Conservation (phyloP, 148 eudicot genomes). For the Silene uniflora region DNA sequence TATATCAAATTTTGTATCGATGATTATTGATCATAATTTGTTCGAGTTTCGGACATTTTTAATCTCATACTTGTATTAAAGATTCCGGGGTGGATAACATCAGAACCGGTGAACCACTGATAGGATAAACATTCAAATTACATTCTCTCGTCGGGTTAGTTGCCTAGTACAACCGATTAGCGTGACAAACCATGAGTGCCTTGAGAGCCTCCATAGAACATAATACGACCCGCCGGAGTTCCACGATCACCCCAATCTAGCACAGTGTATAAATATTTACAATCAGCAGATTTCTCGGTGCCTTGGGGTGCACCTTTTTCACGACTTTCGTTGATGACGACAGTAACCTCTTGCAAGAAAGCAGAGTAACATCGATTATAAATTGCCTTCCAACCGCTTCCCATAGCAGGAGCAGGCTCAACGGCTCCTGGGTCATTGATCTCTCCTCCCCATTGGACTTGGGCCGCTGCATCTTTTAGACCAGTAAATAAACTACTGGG, state of each 20-base stretch:
- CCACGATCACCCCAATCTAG: background rate
- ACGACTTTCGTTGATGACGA: background rate
- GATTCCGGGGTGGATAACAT: too few species aligned
- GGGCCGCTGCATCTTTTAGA: slow-evolving; percentile 8
- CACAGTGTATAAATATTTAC: background rate
- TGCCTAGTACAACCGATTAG: too few species aligned
- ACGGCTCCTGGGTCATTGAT: background rate
- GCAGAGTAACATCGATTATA: background rate
- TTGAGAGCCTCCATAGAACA: slow-evolving; percentile 11
- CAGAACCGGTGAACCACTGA: too few species aligned
- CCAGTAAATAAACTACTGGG: slow-evolving; percentile 4
- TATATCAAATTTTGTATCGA: too few species aligned
- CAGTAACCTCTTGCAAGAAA: background rate
- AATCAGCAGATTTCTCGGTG: background rate
- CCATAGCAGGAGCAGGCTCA: background rate
- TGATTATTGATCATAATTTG: too few species aligned
- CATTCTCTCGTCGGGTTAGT: too few species aligned
- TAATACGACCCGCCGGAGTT: background rate
- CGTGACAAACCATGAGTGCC: too few species aligned
- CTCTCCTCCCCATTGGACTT: slow-evolving; percentile 21
- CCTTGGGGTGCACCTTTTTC: background rate
- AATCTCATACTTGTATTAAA: too few species aligned
- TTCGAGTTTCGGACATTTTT: too few species aligned
- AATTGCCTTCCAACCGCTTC: background rate
- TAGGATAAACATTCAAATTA: too few species aligned